phyloP scores from a whole-genome alignment of 306 rosid species.

The Inga leiocalycina region DNA sequence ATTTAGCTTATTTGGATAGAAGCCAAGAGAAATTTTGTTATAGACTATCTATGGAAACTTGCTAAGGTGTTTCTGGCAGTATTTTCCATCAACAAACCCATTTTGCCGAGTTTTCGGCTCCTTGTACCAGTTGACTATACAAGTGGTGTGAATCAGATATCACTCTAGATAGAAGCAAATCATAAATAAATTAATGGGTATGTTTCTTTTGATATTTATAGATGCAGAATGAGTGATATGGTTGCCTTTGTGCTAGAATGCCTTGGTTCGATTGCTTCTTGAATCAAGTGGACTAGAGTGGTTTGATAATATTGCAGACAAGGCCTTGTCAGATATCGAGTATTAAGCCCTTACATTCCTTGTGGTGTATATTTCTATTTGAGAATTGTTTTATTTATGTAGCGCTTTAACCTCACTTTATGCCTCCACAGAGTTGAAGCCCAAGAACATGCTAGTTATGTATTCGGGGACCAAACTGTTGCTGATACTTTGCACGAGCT shows the following conservation, averaged over 20 bases:
- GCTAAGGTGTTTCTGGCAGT: not conserved
- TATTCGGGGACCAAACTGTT: constrained; percentile 57
- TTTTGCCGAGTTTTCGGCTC: not conserved
- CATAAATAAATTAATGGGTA: not conserved
- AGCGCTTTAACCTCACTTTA: constrained; percentile 16
- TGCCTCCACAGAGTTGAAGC: constrained; percentile 51
- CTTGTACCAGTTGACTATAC: not conserved
- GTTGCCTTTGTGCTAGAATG: constrained; percentile 52
- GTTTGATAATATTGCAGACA: constrained; percentile 63
- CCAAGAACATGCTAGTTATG: constrained; percentile 51
- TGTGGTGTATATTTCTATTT: not conserved
- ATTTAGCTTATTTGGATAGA: constrained; percentile 8
- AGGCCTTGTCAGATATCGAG: constrained; percentile 52
- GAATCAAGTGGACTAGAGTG: constrained; percentile 65
- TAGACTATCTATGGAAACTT: not conserved
- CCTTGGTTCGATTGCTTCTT: constrained; percentile 58
- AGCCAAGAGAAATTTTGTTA: not conserved
- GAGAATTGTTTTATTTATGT: not conserved
- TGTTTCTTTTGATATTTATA: not conserved
- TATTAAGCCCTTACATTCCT: constrained; percentile 36
- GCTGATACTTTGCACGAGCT: constrained; percentile 56
- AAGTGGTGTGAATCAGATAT: not conserved
- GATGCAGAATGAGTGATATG: constrained; percentile 9
- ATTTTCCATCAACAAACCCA: not conserved
- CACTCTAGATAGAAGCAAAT: not conserved